A percentile compares a stretch with the other conserved stretches of the same genome.
Evolutionary conservation across 2,329 filamentous ascomycete genomes (phyloP).

Genomic region (Chrysoporthe austroafricana): DNA sequence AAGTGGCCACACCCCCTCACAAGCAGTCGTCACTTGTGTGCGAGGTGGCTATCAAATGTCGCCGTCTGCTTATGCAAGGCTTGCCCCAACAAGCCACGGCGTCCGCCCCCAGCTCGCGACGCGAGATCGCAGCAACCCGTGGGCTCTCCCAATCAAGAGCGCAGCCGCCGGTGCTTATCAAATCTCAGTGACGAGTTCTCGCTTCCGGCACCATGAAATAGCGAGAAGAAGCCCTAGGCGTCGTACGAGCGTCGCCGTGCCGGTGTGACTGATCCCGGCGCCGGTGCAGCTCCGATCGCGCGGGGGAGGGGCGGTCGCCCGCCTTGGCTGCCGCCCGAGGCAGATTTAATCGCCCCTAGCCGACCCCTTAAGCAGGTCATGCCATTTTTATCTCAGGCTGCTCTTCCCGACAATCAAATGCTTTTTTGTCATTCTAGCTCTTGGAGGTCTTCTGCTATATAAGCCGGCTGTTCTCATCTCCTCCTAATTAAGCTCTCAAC

Average conservation of each 20-base stretch:
- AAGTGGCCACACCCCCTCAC: too few relatives aligned
- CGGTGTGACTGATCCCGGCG: background rate
- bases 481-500: background rate
- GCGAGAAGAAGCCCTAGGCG: too few relatives aligned
- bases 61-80: too few relatives aligned
- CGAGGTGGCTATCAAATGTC: too few relatives aligned
- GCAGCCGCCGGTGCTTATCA: too few relatives aligned
- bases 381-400: background rate
- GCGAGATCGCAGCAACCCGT: too few relatives aligned
- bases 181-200: too few relatives aligned
- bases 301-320: background rate
- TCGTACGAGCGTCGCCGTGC: background rate
- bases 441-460: background rate
- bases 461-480: background rate
- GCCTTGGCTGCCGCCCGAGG: background rate
- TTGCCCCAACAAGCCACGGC: too few relatives aligned
- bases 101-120: too few relatives aligned
- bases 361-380: background rate
- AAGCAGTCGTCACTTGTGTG: too few relatives aligned
- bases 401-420: background rate
- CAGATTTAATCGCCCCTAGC: background rate
- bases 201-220: too few relatives aligned
- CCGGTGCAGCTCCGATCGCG: slow-evolving; percentile 7
- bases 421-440: background rate
- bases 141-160: too few relatives aligned